A percentile compares a stretch with the other conserved stretches of the same genome.
These are phyloP conservation scores for Leccinum truebloodii DNA, from an alignment of 768 basidiomycete genomes.

Conservation along the genomic window DNA sequence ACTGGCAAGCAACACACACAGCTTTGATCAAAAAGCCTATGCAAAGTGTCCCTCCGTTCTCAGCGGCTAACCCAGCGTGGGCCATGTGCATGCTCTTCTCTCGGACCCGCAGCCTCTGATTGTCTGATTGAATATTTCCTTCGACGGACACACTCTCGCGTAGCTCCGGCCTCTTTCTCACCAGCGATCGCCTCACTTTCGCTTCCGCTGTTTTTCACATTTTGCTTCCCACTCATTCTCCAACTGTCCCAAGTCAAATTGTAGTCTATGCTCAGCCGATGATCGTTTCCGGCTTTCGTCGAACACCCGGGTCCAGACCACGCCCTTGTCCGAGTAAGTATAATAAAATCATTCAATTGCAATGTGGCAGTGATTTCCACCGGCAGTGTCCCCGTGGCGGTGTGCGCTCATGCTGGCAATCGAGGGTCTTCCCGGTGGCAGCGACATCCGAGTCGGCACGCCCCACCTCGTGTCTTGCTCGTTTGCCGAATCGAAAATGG, in stretches of 20 bases:
- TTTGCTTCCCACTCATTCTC: slow-evolving; percentile 13
- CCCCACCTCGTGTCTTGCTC: not conserved
- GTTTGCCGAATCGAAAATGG: not conserved
- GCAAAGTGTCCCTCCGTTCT: slow-evolving; percentile 2
- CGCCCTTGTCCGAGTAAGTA: not conserved
- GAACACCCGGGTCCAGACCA: not conserved
- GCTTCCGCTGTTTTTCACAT: slow-evolving; percentile 13
- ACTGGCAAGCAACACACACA: not conserved
- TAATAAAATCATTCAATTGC: not conserved
- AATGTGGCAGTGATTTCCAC: slow-evolving; percentile 12
- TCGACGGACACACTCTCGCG: slow-evolving; percentile 2
- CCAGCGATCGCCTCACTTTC: slow-evolving; percentile 17
- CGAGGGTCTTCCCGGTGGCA: not conserved
- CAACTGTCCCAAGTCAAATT: slow-evolving; percentile 15
- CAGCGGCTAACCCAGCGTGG: not conserved
- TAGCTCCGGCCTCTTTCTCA: slow-evolving; percentile 3
- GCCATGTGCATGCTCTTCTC: slow-evolving; percentile 5
- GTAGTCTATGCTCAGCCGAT: not conserved
- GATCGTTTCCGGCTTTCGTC: not conserved
- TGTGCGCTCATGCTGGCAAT: slow-evolving; percentile 1
- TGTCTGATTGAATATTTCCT: slow-evolving; percentile 17
- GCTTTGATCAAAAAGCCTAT: slow-evolving; percentile 25
- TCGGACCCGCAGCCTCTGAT: slow-evolving; percentile 28
- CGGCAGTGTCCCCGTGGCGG: slow-evolving; percentile 10
- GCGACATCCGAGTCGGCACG: not conserved